These are phyloP conservation scores for Irpex rosettiformis DNA, from an alignment of 1,284 basidiomycete genomes.

Conservation along the genomic window DNA sequence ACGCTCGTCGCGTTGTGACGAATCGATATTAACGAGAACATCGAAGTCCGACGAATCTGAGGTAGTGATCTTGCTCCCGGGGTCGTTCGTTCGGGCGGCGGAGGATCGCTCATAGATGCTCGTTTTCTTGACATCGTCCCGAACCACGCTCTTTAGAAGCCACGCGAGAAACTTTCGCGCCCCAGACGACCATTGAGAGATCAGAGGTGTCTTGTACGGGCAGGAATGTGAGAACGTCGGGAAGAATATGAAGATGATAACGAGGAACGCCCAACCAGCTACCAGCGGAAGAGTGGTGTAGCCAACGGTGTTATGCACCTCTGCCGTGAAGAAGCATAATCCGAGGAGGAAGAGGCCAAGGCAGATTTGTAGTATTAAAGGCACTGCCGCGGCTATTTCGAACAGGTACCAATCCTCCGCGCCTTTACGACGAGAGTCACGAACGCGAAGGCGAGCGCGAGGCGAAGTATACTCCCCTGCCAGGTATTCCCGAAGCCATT, in stretches of 20 bases:
- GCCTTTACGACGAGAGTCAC: slow-evolving; percentile 5
- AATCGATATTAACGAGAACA: no score
- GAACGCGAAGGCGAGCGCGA: slow-evolving; percentile 7
- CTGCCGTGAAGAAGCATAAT: slow-evolving; percentile 5
- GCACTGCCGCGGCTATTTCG: slow-evolving; percentile 8
- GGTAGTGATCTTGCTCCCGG: no score
- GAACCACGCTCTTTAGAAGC: neutral
- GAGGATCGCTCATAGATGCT: no score
- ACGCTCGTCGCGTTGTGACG: slow-evolving; percentile 3
- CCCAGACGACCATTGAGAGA: neutral
- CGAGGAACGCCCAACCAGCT: slow-evolving; percentile 1
- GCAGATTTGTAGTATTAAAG: slow-evolving; percentile 6
- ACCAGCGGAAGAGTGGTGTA: slow-evolving; percentile 5
- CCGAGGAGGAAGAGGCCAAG: slow-evolving; percentile 7
- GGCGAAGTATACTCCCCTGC: slow-evolving; percentile 8
- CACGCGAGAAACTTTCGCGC: neutral
- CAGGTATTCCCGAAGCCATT: slow-evolving; percentile 9
- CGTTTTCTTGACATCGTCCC: neutral
- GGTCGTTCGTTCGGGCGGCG: no score
- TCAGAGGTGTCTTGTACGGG: slow-evolving; percentile 8
- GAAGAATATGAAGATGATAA: neutral
- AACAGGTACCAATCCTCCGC: slow-evolving; percentile 2
- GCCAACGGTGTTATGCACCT: neutral
- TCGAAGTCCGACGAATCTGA: no score
- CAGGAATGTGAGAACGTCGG: slow-evolving; percentile 2